Conservation (phyloP, 2,329 filamentous ascomycete species). For the Ceratocystis huliohia region DNA sequence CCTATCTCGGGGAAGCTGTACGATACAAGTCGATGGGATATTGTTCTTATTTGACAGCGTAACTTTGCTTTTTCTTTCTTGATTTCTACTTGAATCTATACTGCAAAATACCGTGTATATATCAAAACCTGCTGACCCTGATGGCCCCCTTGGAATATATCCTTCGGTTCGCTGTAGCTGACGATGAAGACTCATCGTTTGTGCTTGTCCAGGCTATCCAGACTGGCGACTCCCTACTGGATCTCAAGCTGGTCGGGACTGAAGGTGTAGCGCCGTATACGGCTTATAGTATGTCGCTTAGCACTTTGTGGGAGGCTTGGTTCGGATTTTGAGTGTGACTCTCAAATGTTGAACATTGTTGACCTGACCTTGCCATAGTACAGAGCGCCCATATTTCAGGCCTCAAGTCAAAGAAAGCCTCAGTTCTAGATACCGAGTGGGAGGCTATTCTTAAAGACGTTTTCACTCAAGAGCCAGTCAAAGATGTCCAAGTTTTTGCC, state of each 20-base stretch:
- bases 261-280: conserved; percentile 52
- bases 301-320: not conserved
- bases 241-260: conserved; percentile 55
- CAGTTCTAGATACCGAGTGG: conserved; percentile 54
- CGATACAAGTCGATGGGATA: not conserved
- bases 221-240: conserved; percentile 40
- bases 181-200: conserved; percentile 36
- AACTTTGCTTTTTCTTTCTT: not conserved
- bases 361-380: conserved; percentile 9
- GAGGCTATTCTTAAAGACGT: conserved; percentile 44
- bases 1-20: not conserved
- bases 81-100: not conserved
- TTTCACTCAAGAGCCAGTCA: conserved; percentile 39
- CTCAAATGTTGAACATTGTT: not conserved
- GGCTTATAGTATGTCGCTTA: conserved; percentile 39
- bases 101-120: no score
- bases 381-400: conserved; percentile 39
- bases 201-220: conserved; percentile 49
- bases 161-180: conserved; percentile 46
- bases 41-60: no score
- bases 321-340: no score
- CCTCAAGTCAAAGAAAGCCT: conserved; percentile 41
- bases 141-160: conserved; percentile 27
- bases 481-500: conserved; percentile 48
- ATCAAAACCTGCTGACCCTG: not conserved